Percentiles rank a stretch among this genome's conserved stretches.
These are phyloP conservation scores for Colletotrichum neosansevieriae DNA, from an alignment of 2,329 filamentous ascomycete species.

Conservation along the genomic window DNA sequence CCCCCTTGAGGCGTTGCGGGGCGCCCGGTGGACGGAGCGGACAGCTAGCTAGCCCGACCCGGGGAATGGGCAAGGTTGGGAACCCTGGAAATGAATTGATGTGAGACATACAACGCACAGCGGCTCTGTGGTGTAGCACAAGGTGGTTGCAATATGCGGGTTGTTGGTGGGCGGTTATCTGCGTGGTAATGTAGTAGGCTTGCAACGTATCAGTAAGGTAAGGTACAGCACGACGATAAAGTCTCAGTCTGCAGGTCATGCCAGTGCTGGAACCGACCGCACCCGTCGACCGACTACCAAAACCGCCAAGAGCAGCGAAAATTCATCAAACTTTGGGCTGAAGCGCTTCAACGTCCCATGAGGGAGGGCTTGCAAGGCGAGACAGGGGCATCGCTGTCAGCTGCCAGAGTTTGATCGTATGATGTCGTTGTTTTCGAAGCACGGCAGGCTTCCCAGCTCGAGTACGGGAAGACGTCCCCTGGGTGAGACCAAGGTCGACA, in stretches of 20 bases:
- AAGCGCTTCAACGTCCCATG: constrained; percentile 14
- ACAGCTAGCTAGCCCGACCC: not conserved
- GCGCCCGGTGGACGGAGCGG: constrained; percentile 4
- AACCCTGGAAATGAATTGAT: constrained; percentile 3
- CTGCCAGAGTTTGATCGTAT: constrained; percentile 13
- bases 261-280: not conserved
- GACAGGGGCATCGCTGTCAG: constrained; percentile 13
- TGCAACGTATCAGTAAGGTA: not conserved
- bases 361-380: constrained; percentile 3
- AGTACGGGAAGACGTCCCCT: constrained; percentile 8
- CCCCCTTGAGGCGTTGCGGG: constrained; percentile 8
- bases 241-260: constrained; percentile 1
- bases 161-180: constrained; percentile 3
- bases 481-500: constrained; percentile 3
- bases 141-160: constrained; percentile 25
- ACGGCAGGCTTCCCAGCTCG: constrained; percentile 14
- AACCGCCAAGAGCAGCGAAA: constrained; percentile 28
- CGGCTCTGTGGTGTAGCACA: constrained; percentile 18
- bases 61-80: constrained; percentile 5
- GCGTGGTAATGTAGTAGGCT: not conserved
- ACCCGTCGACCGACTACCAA: constrained; percentile 19
- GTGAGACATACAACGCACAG: not conserved
- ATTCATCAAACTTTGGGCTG: constrained; percentile 32
- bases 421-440: constrained; percentile 28
- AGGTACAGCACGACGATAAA: constrained; percentile 11